Conservation (phyloP, 1,284 basidiomycete genomes). For the Puccinia triticina region DNA sequence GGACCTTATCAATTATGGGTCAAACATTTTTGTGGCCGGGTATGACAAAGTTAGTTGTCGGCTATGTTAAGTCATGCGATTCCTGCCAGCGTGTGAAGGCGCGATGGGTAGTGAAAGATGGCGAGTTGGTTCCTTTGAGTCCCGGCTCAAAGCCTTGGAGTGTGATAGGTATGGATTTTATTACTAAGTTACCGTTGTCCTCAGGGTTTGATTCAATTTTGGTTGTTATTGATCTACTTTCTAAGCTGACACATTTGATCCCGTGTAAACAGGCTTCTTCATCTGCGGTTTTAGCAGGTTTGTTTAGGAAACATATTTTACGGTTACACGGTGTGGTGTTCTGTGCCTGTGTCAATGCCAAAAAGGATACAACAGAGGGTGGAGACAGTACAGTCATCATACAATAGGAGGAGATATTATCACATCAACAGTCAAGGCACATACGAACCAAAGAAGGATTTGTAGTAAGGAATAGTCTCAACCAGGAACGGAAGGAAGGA, state of each 20-base stretch:
- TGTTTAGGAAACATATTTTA: not conserved
- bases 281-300: not conserved
- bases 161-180: too few relatives aligned
- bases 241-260: slow-evolving; percentile 21
- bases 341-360: too few relatives aligned
- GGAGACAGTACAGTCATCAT: too few relatives aligned
- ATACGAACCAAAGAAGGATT: too few relatives aligned
- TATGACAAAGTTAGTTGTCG: not conserved
- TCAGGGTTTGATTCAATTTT: slow-evolving; percentile 19
- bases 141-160: slow-evolving; percentile 37
- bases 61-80: slow-evolving; percentile 10
- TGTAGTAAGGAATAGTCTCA: too few relatives aligned
- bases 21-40: slow-evolving; percentile 16
- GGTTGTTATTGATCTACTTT: slow-evolving; percentile 3
- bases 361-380: too few relatives aligned
- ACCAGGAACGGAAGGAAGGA: too few relatives aligned
- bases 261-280: not conserved
- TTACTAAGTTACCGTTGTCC: too few relatives aligned
- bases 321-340: slow-evolving; percentile 4
- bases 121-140: slow-evolving; percentile 60
- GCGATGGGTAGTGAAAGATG: not conserved
- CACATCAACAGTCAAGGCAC: too few relatives aligned
- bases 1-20: not conserved
- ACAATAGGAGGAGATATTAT: too few relatives aligned
- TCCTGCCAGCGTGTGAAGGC: not conserved